phyloP scores from a whole-genome alignment of 2,329 filamentous ascomycete genomes.

The Tolypocladium nubicola region DNA sequence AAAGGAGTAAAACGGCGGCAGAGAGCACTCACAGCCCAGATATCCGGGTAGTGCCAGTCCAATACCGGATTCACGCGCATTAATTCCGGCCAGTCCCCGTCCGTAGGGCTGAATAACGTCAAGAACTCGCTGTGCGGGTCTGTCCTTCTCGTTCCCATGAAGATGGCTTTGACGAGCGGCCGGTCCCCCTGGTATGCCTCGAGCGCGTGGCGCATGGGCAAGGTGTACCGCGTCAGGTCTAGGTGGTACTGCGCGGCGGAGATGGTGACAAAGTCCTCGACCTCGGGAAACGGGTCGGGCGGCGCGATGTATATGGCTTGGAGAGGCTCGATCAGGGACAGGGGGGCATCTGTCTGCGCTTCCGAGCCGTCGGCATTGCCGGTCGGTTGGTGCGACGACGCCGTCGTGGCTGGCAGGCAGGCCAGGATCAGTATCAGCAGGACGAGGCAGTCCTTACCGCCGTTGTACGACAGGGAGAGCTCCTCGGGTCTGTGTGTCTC shows the following conservation, averaged over 20 bases:
- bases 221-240: conserved; percentile 60
- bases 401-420: conserved; percentile 30
- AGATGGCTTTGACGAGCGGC: conserved; percentile 50
- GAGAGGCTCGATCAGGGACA: conserved; percentile 35
- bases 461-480: conserved; percentile 89
- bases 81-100: conserved; percentile 81
- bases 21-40: conserved; percentile 66
- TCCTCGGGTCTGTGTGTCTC: conserved; percentile 50
- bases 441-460: conserved; percentile 94
- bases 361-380: not conserved
- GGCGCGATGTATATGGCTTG: conserved; percentile 87
- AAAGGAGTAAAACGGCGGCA: not conserved
- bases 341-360: conserved; percentile 1
- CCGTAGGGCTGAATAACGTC: conserved; percentile 77
- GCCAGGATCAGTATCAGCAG: conserved; percentile 80
- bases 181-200: conserved; percentile 61
- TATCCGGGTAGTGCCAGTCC: conserved; percentile 93
- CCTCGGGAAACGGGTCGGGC: conserved; percentile 70
- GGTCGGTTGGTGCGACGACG: conserved; percentile 10
- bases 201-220: conserved; percentile 75
- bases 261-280: conserved; percentile 69
- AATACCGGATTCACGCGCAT: conserved; percentile 93
- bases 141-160: conserved; percentile 64
- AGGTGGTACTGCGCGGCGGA: conserved; percentile 64
- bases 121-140: conserved; percentile 79